Conservation (phyloP, 2,329 filamentous ascomycete species). For the Cytospora chrysosperma region DNA sequence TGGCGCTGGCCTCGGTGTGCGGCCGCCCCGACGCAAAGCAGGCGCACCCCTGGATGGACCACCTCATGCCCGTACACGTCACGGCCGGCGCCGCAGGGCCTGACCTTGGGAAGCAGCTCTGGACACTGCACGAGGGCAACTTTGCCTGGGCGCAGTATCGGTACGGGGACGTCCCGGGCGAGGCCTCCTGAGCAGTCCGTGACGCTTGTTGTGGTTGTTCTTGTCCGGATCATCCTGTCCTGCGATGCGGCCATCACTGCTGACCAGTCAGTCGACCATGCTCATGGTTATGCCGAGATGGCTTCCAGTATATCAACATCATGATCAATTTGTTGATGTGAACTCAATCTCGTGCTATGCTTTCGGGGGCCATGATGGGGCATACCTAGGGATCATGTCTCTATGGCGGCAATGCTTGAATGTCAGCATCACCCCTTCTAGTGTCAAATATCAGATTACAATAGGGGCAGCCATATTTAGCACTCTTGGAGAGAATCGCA, state of each 20-base stretch:
- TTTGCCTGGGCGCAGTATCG: conserved; percentile 26
- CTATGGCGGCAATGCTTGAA: background rate
- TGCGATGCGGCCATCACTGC: background rate
- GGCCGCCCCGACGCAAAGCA: conserved; percentile 45
- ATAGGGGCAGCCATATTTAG: background rate
- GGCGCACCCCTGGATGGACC: conserved; percentile 50
- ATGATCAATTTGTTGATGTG: background rate
- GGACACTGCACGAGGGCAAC: conserved; percentile 23
- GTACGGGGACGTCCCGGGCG: conserved; percentile 12
- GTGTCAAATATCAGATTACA: background rate
- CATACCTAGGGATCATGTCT: background rate
- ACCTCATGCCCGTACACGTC: conserved; percentile 49
- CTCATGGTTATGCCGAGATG: background rate
- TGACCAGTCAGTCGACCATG: background rate
- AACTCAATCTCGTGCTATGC: background rate
- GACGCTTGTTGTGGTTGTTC: background rate
- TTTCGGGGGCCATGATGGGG: background rate
- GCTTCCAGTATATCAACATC: background rate
- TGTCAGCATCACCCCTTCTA: background rate
- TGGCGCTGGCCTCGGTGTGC: conserved; percentile 39
- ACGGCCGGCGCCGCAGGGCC: conserved; percentile 44
- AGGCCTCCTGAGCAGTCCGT: background rate
- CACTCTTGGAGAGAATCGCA: background rate
- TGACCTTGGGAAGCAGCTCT: conserved; percentile 21
- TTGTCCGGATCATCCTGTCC: background rate